Percentiles rank a stretch among this genome's conserved stretches.
phyloP scores from a whole-genome alignment of 2,329 filamentous ascomycete species.

The Colletotrichum liriopes region DNA sequence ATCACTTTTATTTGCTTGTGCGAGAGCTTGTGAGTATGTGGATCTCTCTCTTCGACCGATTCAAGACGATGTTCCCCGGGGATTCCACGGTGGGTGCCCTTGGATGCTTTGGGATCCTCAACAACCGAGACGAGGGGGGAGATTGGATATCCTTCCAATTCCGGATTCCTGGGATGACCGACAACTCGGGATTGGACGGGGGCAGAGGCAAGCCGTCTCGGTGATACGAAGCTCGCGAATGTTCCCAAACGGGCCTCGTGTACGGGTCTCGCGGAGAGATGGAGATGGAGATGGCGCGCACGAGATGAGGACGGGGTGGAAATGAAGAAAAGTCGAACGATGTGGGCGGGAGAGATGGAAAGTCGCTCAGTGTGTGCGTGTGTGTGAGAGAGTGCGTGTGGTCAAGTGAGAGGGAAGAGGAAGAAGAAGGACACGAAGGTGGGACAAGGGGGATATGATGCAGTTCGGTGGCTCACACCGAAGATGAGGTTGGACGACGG shows the following conservation, averaged over 20 bases:
- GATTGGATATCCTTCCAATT: constrained; percentile 25
- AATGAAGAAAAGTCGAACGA: constrained; percentile 28
- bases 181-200: constrained; percentile 10
- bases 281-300: neutral
- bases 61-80: constrained; percentile 3
- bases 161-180: constrained; percentile 29
- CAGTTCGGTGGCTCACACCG: constrained; percentile 43
- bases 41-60: neutral
- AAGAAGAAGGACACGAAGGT: constrained; percentile 22
- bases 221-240: constrained; percentile 17
- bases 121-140: neutral
- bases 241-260: constrained; percentile 10
- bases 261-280: constrained; percentile 32
- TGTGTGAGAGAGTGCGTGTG: constrained; percentile 2
- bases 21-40: neutral
- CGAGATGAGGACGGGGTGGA: neutral
- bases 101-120: neutral
- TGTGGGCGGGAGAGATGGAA: constrained; percentile 31
- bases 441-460: constrained; percentile 35
- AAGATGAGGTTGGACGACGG: constrained; percentile 32
- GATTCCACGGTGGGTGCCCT: constrained; percentile 13
- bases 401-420: neutral
- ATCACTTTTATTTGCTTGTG: neutral
- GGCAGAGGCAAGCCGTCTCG: neutral
- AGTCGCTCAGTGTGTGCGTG: constrained; percentile 29